Percentiles rank a stretch among this genome's conserved stretches.
Conservation (phyloP, 768 basidiomycete species). For the Mycena rebaudengoi region DNA sequence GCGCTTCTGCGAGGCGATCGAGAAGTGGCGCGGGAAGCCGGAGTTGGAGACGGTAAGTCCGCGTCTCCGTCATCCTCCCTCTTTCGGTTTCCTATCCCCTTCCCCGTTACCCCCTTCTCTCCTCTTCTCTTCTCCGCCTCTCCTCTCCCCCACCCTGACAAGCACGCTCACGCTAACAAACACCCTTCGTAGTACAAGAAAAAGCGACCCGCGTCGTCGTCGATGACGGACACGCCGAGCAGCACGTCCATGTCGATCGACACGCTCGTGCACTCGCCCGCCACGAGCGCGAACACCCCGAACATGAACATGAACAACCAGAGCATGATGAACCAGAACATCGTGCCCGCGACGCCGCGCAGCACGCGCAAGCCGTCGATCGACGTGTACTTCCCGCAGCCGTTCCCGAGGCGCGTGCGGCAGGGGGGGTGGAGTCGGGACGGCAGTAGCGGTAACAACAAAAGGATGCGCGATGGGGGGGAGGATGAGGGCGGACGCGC, state of each 20-base stretch:
- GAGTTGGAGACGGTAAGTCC: slow-evolving; percentile 77
- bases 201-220: slow-evolving; percentile 42
- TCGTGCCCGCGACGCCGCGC: slow-evolving; percentile 18
- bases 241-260: slow-evolving; percentile 64
- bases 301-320: too few species aligned
- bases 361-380: slow-evolving; percentile 50
- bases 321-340: too few species aligned
- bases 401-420: slow-evolving; percentile 16
- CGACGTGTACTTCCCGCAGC: slow-evolving; percentile 54
- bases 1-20: slow-evolving; percentile 83
- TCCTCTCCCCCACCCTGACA: too few species aligned
- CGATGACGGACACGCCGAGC: slow-evolving; percentile 41
- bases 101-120: slow-evolving; percentile 4
- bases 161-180: too few species aligned
- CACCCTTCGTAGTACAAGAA: slow-evolving; percentile 70
- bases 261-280: slow-evolving; percentile 70
- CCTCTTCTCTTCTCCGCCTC: neutral
- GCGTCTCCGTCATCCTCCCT: too few species aligned
- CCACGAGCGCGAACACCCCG: slow-evolving; percentile 38
- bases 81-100: too few species aligned
- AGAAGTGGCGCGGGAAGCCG: slow-evolving; percentile 85
- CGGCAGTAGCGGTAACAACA: too few species aligned
- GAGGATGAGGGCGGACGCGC: slow-evolving; percentile 5
- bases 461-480: slow-evolving; percentile 16
- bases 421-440: slow-evolving; percentile 11